These are phyloP conservation scores for Hanseniaspora guilliermondii DNA, from an alignment of 805 yeast genomes.

Conservation along the genomic window DNA sequence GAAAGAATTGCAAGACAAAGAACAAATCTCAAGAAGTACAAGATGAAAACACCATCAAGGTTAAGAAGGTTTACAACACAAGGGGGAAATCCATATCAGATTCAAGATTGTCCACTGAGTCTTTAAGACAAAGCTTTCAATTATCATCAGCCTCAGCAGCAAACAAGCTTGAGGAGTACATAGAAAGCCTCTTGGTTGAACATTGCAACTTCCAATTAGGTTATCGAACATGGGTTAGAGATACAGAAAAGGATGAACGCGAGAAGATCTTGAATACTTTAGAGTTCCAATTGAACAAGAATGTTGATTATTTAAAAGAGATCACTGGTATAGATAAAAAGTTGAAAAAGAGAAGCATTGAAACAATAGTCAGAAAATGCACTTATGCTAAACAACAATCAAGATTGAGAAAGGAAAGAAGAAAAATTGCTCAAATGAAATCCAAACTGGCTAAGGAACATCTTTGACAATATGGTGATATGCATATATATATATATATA, in stretches of 20 bases:
- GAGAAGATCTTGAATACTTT: constrained; percentile 37
- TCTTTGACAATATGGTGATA: not conserved
- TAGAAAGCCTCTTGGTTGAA: constrained; percentile 40
- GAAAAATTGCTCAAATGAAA: constrained; percentile 21
- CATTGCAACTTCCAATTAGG: constrained; percentile 64
- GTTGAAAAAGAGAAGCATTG: constrained; percentile 39
- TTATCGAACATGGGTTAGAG: constrained; percentile 73
- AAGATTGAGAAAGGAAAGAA: constrained; percentile 53
- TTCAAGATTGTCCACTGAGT: constrained; percentile 46
- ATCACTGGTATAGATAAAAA: constrained; percentile 2
- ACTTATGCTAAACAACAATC: constrained; percentile 73
- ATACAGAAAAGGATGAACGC: constrained; percentile 47
- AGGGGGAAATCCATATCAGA: constrained; percentile 28
- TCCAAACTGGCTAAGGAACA: not conserved
- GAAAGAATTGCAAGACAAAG: not conserved
- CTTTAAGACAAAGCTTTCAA: constrained; percentile 41
- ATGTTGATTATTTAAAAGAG: constrained; percentile 41
- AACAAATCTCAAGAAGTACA: not conserved
- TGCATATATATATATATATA: too few species aligned
- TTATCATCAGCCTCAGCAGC: constrained; percentile 43
- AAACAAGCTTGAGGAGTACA: constrained; percentile 39
- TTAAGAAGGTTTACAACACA: constrained; percentile 4
- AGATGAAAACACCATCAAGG: not conserved
- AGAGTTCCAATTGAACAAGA: constrained; percentile 34
- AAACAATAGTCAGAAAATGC: constrained; percentile 67